Conservation (phyloP, 2,329 filamentous ascomycete genomes). For the Nakataea oryzae region DNA sequence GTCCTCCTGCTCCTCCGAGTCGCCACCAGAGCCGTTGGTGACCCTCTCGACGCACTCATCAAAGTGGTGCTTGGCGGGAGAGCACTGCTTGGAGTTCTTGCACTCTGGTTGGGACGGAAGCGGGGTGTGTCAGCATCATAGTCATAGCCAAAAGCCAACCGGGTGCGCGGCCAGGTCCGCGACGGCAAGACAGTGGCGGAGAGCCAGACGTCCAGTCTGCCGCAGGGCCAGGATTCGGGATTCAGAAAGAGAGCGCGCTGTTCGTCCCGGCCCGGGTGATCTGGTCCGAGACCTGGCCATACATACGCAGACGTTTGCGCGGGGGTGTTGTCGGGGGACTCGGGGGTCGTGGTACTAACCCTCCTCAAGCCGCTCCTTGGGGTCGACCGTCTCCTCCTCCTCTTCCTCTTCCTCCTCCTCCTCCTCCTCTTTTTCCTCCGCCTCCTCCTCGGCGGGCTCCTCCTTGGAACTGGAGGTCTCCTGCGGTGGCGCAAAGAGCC, state of each 20-base stretch:
- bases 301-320: not conserved
- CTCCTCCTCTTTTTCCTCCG: conserved; percentile 56
- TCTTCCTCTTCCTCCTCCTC: conserved; percentile 75
- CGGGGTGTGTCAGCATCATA: conserved; percentile 10
- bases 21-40: conserved; percentile 37
- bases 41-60: conserved; percentile 97
- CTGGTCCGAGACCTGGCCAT: not conserved
- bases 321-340: not conserved
- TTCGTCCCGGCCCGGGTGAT: not conserved
- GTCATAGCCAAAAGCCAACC: not conserved
- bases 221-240: not conserved
- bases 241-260: not conserved
- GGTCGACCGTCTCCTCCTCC: conserved; percentile 72
- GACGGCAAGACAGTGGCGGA: not conserved
- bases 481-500: not conserved
- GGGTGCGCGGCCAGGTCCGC: not conserved
- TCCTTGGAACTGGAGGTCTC: not conserved
- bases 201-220: not conserved
- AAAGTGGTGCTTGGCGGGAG: conserved; percentile 90
- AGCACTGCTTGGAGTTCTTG: conserved; percentile 75
- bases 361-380: conserved; percentile 82
- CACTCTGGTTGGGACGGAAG: conserved; percentile 55
- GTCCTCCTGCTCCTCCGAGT: conserved; percentile 74
- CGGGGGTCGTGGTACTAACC: conserved; percentile 39
- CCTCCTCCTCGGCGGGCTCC: conserved; percentile 30